Evolutionary conservation across 345 rosid genomes (phyloP), one percentile per base, ranked within the genome.

Genomic region (Raphanus sativus): DNA sequence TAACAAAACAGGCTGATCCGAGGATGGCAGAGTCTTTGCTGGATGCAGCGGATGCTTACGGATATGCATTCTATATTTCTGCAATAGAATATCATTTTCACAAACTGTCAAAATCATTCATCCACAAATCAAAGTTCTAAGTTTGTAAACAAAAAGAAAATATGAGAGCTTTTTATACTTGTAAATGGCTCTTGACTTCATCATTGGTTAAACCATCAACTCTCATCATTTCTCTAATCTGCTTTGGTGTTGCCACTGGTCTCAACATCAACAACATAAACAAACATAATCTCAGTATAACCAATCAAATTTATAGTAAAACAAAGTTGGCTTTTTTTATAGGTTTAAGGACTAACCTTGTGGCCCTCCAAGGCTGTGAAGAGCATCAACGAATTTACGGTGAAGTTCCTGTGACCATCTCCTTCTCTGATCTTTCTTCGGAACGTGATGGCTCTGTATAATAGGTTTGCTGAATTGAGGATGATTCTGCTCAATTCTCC

Each of bases 151-250:
- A 10, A 8, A 50, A 11, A 36, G 6, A 65, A 42, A 48, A 56
- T 60, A 68, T 68, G 2, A 81, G 56, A 34, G 5, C 13, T 40
- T 55, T 55, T 70, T 80, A 1, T 48, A 89, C 98, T 87, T 93
- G 98, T 70, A 93, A 86, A 84, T 93, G 97, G 83, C 95, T 89
- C 79, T 93, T 93, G 4, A 93, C 91, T 89, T 93, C 95, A 82
- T 91, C 97, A 78, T 87, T 89, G 69, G 98, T 93, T 74, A 93
- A 87, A 34, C 93, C 98, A 70, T 93, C 93, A 26, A 93, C 91
- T 75, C 82, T 80, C 98, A 93, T 93, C 34, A 84, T 71, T 29
- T 91, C 91, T 67, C 88, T 90, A 34, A 90, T 89, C 79, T 87
- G 95, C 73, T 90, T 91, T 63, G 97, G 97, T 69, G 94, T 91